Percentiles rank a stretch among this genome's conserved stretches.
Conservation (phyloP, 2,329 filamentous ascomycete species). For the Neofusicoccum sp. region DNA sequence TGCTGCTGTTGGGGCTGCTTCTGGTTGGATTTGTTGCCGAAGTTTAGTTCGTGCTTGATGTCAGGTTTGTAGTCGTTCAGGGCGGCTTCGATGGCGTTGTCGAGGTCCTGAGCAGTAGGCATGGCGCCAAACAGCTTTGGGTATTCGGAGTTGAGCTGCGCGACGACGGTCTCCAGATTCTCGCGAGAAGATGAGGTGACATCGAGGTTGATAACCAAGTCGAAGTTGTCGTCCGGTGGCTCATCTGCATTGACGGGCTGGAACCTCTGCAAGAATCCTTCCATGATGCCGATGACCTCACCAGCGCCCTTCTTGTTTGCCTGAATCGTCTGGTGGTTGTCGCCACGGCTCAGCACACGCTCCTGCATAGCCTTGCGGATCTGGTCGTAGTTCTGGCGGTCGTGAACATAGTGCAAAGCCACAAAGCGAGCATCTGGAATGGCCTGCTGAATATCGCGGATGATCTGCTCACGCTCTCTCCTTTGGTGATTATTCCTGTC, state of each 20-base stretch:
- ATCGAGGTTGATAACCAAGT: constrained; percentile 82
- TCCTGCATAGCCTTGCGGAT: constrained; percentile 76
- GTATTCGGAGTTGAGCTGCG: constrained; percentile 71
- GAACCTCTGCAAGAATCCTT: constrained; percentile 86
- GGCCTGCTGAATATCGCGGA: constrained; percentile 70
- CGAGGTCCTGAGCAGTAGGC: constrained; percentile 73
- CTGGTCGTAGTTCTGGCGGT: constrained; percentile 64
- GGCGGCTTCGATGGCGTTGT: constrained; percentile 75
- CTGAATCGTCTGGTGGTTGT: constrained; percentile 98
- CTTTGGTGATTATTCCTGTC: constrained; percentile 93
- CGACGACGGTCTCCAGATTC: constrained; percentile 82
- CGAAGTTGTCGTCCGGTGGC: constrained; percentile 79
- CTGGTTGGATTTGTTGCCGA: constrained; percentile 42
- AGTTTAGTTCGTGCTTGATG: constrained; percentile 71
- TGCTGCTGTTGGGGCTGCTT: constrained; percentile 31
- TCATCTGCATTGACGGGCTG: constrained; percentile 70
- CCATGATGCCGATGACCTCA: constrained; percentile 90
- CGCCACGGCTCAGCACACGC: constrained; percentile 80
- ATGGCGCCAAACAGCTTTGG: constrained; percentile 73
- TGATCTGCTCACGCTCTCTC: constrained; percentile 84
- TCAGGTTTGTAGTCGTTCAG: constrained; percentile 77
- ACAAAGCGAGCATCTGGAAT: constrained; percentile 68
- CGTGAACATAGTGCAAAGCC: constrained; percentile 86
- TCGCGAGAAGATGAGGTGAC: constrained; percentile 74
- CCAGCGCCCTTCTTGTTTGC: constrained; percentile 69